phyloP scores from a whole-genome alignment of 768 basidiomycete genomes.

The Trametes villosa region DNA sequence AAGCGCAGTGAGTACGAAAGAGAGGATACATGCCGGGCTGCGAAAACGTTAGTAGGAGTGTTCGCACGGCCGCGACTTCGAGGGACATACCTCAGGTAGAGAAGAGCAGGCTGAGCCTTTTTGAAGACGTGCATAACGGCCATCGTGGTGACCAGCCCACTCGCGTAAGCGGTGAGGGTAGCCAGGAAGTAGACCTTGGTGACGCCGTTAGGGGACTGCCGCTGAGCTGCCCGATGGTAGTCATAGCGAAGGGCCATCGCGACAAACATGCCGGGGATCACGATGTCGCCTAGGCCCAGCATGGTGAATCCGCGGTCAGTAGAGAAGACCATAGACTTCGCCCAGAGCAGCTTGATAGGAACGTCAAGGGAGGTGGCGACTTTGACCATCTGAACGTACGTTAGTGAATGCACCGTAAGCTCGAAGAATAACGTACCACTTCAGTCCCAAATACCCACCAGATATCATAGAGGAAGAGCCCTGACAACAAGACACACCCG shows the following conservation, averaged over 20 bases:
- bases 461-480: slow-evolving; percentile 91
- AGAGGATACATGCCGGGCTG: slow-evolving; percentile 78
- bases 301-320: slow-evolving; percentile 72
- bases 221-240: slow-evolving; percentile 44
- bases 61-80: not conserved
- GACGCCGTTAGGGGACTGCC: slow-evolving; percentile 43
- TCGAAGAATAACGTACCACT: slow-evolving; percentile 58
- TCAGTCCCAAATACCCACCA: slow-evolving; percentile 94
- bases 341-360: slow-evolving; percentile 92
- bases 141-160: slow-evolving; percentile 79
- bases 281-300: slow-evolving; percentile 92
- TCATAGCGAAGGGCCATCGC: slow-evolving; percentile 90
- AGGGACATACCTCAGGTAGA: slow-evolving; percentile 79
- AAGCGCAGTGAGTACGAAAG: slow-evolving; percentile 63
- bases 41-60: not conserved
- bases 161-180: slow-evolving; percentile 69
- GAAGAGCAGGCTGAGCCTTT: slow-evolving; percentile 86
- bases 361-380: slow-evolving; percentile 90
- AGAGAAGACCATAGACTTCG: slow-evolving; percentile 62
- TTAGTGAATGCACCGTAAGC: not conserved
- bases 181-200: slow-evolving; percentile 78
- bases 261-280: slow-evolving; percentile 70
- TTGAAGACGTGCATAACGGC: slow-evolving; percentile 78
- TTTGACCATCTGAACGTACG: slow-evolving; percentile 74
- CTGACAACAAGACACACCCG: slow-evolving; percentile 78